Conservation (phyloP, 1,284 basidiomycete genomes). For the Mycena sp. region DNA sequence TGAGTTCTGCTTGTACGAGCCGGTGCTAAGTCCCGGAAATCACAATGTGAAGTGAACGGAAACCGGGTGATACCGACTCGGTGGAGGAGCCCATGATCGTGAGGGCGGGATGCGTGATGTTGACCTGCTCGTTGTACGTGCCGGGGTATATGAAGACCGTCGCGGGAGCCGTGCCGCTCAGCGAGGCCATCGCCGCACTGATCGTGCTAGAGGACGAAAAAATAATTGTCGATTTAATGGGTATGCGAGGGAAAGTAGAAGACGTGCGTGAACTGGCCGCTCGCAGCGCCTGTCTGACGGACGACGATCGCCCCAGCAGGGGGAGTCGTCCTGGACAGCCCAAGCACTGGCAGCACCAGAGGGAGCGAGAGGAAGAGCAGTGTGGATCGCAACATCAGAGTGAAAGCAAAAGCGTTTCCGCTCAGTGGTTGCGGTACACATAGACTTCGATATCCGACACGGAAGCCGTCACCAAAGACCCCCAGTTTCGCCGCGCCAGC, state of each 20-base stretch:
- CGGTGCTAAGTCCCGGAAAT: too few relatives aligned
- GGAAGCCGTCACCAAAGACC: too few relatives aligned
- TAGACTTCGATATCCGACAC: too few relatives aligned
- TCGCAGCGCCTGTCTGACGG: slow-evolving; percentile 34
- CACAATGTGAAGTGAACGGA: background rate
- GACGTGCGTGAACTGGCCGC: slow-evolving; percentile 32
- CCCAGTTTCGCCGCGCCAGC: too few relatives aligned
- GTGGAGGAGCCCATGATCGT: slow-evolving; percentile 39
- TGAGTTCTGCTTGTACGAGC: slow-evolving; percentile 35
- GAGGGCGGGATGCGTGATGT: slow-evolving; percentile 31
- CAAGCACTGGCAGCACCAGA: slow-evolving; percentile 3
- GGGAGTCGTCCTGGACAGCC: slow-evolving; percentile 29
- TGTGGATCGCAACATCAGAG: background rate
- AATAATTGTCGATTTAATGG: background rate
- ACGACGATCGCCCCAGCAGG: slow-evolving; percentile 37
- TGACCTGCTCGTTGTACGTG: slow-evolving; percentile 40
- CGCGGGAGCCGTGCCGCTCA: slow-evolving; percentile 31
- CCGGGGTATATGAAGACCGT: slow-evolving; percentile 39
- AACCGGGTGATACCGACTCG: slow-evolving; percentile 20
- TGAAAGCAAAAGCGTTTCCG: background rate
- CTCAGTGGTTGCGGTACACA: too few relatives aligned
- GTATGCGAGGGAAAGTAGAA: background rate
- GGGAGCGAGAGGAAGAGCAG: background rate
- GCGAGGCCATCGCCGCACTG: slow-evolving; percentile 35
- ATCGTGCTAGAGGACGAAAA: slow-evolving; percentile 33